Conservation (phyloP, 2,329 filamentous ascomycete genomes). For the Fusarium domesticum region DNA sequence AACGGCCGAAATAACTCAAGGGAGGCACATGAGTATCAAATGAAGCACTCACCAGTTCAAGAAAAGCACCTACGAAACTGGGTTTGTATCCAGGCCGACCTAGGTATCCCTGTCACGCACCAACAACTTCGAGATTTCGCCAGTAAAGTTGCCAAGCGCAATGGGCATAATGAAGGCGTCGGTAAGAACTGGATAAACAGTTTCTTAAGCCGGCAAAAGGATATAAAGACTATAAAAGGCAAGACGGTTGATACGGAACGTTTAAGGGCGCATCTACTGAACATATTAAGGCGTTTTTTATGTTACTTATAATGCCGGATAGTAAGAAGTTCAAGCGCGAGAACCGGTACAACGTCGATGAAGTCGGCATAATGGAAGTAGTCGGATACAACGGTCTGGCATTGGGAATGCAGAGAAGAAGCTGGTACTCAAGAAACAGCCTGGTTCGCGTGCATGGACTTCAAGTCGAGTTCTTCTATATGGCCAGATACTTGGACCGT, state of each 20-base stretch:
- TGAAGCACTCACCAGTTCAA: slow-evolving; percentile 1
- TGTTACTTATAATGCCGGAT: not conserved
- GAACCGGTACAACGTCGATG: slow-evolving; percentile 2
- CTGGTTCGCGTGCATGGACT: slow-evolving; percentile 2
- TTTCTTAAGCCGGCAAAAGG: not conserved
- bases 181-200: not conserved
- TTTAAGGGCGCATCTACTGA: slow-evolving; percentile 1
- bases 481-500: too few relatives aligned
- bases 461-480: too few relatives aligned
- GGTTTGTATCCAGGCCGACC: not conserved
- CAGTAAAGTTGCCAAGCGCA: not conserved
- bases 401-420: slow-evolving; percentile 3
- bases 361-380: slow-evolving; percentile 4
- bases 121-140: not conserved
- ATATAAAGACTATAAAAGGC: slow-evolving; percentile 1
- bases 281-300: slow-evolving; percentile 2
- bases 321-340: not conserved
- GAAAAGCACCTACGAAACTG: not conserved
- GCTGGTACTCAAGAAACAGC: not conserved
- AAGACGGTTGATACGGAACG: not conserved
- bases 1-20: not conserved
- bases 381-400: slow-evolving; percentile 3
- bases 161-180: not conserved
- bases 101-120: not conserved
- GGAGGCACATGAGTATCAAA: not conserved